Conservation (phyloP, 202 grass and related monocot genomes). For the Sporobolus alterniflorus region DNA sequence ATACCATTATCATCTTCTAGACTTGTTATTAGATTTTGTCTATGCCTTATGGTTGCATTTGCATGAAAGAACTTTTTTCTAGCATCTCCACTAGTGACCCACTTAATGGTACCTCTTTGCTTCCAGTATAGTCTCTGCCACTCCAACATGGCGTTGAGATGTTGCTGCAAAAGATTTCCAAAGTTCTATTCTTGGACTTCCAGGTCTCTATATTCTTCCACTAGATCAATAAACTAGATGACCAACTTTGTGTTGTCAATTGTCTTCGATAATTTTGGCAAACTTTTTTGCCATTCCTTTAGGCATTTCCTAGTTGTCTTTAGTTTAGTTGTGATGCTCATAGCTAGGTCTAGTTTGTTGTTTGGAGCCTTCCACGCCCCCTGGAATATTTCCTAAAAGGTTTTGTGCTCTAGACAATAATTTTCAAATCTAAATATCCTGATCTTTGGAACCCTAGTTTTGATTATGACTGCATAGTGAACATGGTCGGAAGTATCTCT, state of each 20-base stretch:
- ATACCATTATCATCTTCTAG: no score
- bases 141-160: rapidly evolving
- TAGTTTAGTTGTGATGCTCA: neutral
- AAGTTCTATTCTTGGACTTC: neutral
- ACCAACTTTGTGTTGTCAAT: neutral
- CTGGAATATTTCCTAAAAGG: rapidly evolving
- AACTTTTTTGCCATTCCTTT: neutral
- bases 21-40: neutral
- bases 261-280: neutral
- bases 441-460: rapidly evolving
- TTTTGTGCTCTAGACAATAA: neutral
- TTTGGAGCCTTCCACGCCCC: neutral
- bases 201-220: neutral
- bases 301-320: neutral
- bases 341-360: neutral
- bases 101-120: neutral
- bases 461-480: neutral
- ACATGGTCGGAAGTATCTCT: neutral
- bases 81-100: neutral
- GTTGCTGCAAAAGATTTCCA: no score
- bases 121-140: neutral
- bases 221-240: neutral
- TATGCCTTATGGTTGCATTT: neutral
- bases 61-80: neutral
- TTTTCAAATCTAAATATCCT: neutral